Percentiles rank a stretch among this genome's conserved stretches.
These are phyloP conservation scores for Alternaria postmessia DNA, from an alignment of 2,329 filamentous ascomycete genomes.

Conservation along the genomic window DNA sequence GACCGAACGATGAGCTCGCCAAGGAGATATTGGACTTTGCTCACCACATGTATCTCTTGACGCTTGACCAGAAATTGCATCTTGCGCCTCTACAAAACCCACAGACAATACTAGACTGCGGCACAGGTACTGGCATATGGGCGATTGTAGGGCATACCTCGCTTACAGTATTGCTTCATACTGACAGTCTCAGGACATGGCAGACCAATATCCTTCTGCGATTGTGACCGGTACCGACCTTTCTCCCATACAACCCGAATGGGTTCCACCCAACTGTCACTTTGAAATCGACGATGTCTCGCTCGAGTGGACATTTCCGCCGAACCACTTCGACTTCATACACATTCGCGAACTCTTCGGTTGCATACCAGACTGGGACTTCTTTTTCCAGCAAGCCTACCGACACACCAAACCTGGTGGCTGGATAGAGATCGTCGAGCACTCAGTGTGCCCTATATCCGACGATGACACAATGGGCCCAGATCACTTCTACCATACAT, in stretches of 20 bases:
- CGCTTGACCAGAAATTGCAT: slow-evolving; percentile 44
- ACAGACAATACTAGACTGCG: slow-evolving; percentile 43
- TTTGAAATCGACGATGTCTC: slow-evolving; percentile 60
- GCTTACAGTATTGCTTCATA: background rate
- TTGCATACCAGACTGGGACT: slow-evolving; percentile 57
- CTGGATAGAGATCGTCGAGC: slow-evolving; percentile 55
- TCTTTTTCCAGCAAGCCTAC: slow-evolving; percentile 51
- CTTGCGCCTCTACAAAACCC: slow-evolving; percentile 46
- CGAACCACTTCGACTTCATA: slow-evolving; percentile 54
- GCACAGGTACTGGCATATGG: slow-evolving; percentile 51
- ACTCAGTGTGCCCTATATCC: slow-evolving; percentile 50
- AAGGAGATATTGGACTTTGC: slow-evolving; percentile 57
- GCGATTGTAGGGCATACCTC: slow-evolving; percentile 36
- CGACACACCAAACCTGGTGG: slow-evolving; percentile 52
- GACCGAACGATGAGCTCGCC: slow-evolving; percentile 55
- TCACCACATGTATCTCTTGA: slow-evolving; percentile 50
- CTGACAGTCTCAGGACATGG: slow-evolving; percentile 28
- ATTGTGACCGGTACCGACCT: slow-evolving; percentile 56
- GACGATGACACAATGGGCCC: slow-evolving; percentile 52
- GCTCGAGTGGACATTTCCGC: slow-evolving; percentile 52
- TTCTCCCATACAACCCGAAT: slow-evolving; percentile 59
- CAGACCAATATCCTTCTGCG: slow-evolving; percentile 41
- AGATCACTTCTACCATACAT: slow-evolving; percentile 49
- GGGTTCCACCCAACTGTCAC: slow-evolving; percentile 56
- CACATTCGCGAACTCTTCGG: slow-evolving; percentile 58